A percentile compares a stretch with the other conserved stretches of the same genome.
These are phyloP conservation scores for Penicillium psychrofluorescens DNA, from an alignment of 495 filamentous ascomycete genomes.

Conservation along the genomic window DNA sequence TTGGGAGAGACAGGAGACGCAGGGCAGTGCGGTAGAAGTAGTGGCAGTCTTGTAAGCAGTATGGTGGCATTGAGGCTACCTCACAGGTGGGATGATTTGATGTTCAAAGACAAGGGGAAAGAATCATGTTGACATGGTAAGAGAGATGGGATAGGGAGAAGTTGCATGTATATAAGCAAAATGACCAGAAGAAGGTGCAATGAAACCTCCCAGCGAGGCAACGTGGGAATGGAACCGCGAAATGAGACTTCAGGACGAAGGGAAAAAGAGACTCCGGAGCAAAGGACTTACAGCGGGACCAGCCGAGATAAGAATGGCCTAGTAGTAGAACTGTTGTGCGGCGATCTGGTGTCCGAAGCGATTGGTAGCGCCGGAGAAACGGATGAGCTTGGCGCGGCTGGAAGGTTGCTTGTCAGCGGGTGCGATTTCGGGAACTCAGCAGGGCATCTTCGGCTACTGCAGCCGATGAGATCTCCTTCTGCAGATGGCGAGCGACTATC, in stretches of 20 bases:
- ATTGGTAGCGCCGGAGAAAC: slow-evolving; percentile 31
- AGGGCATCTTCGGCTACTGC: not conserved
- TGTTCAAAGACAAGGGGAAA: not conserved
- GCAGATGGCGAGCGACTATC: too few relatives aligned
- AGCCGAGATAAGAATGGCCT: too few relatives aligned
- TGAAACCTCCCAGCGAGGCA: too few relatives aligned
- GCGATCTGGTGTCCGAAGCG: slow-evolving; percentile 1
- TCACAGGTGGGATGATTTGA: slow-evolving; percentile 8
- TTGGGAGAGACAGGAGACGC: slow-evolving; percentile 73
- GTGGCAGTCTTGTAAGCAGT: slow-evolving; percentile 81
- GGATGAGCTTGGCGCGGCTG: slow-evolving; percentile 21
- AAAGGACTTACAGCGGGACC: slow-evolving; percentile 11
- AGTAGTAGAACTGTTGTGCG: not conserved
- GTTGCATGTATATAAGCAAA: not conserved
- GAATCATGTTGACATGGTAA: not conserved
- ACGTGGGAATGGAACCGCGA: not conserved
- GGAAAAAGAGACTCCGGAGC: slow-evolving; percentile 8
- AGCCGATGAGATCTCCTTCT: not conserved
- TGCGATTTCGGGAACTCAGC: slow-evolving; percentile 6
- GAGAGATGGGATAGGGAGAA: not conserved
- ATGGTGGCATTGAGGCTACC: slow-evolving; percentile 60
- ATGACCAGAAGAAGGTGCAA: not conserved
- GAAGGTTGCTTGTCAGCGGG: slow-evolving; percentile 7
- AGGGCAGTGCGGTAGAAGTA: slow-evolving; percentile 87
- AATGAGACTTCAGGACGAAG: slow-evolving; percentile 13